phyloP scores from a whole-genome alignment of 2,329 filamentous ascomycete species.

The Teratosphaeria epicoccoides region DNA sequence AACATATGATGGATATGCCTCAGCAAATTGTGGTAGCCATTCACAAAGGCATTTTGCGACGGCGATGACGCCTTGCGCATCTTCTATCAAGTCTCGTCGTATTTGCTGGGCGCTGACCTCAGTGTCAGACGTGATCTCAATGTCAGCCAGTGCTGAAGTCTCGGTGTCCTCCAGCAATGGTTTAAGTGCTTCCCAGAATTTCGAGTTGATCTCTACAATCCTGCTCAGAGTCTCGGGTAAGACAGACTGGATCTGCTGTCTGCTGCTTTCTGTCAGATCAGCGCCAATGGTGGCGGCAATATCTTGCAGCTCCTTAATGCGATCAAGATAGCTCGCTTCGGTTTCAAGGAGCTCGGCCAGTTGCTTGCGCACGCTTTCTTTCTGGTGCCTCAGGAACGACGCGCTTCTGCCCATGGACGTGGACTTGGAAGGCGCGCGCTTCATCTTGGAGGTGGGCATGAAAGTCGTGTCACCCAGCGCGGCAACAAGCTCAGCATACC shows the following conservation, averaged over 20 bases:
- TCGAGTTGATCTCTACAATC: slow-evolving; percentile 72
- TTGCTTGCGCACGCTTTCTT: slow-evolving; percentile 74
- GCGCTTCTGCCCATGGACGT: slow-evolving; percentile 68
- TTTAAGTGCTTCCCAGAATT: slow-evolving; percentile 67
- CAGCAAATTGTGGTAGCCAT: slow-evolving; percentile 87
- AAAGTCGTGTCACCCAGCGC: slow-evolving; percentile 77
- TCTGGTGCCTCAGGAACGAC: slow-evolving; percentile 69
- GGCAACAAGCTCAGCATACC: slow-evolving; percentile 65
- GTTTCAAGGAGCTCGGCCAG: slow-evolving; percentile 86
- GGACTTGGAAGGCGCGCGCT: slow-evolving; percentile 77
- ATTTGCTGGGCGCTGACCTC: slow-evolving; percentile 26
- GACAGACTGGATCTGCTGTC: slow-evolving; percentile 60
- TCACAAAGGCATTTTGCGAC: slow-evolving; percentile 75
- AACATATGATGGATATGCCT: slow-evolving; percentile 89
- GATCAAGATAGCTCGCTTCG: slow-evolving; percentile 78
- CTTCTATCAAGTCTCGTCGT: slow-evolving; percentile 53
- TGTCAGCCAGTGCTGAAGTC: slow-evolving; percentile 64
- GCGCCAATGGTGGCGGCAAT: slow-evolving; percentile 70
- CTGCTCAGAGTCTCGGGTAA: slow-evolving; percentile 73
- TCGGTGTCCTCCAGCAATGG: slow-evolving; percentile 73
- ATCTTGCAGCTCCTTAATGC: slow-evolving; percentile 60
- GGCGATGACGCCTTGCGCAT: slow-evolving; percentile 51
- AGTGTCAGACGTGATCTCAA: slow-evolving; percentile 47
- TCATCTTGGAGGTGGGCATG: slow-evolving; percentile 71
- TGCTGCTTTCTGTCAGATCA: slow-evolving; percentile 64